Evolutionary conservation across 2,329 filamentous ascomycete genomes (phyloP), one percentile per base, ranked within the genome.

Genomic region (Cytospora chrysosperma): DNA sequence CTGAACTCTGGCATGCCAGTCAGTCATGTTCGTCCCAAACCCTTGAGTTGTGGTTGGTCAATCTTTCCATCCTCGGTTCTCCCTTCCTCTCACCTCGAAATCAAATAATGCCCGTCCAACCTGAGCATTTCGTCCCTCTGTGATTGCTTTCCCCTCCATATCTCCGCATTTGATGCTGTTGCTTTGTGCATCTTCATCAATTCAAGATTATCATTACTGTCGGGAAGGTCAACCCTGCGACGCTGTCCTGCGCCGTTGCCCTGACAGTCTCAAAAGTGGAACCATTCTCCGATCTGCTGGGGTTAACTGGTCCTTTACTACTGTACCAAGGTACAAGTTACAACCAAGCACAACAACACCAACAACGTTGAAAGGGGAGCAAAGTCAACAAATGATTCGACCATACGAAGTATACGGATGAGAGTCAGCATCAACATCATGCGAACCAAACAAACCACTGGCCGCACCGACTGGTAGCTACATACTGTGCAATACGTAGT

Each of bases 191-290:
- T 47, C 43, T 24, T 47, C 43, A 47, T 47, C 19, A 47, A 24
- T 21, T 13, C 21, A 12, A 4, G 4, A 24, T 24, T 24, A 24
- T 12, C 15, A 13, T 1, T 21, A 13, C n/a, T 47, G 10, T 21
- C 43, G 9, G 43, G 21, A 21, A 47, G 43, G 43, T 13, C n/a
- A n/a, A n/a, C 51, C 34, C 50, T 12, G 53, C 37, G 47, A n/a
- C 58, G 6, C 6, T 61, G 28, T 34, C 54, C 47, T 28, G 49
- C 54, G 59, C 61, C 60, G 60, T 63, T 65, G 60, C 60, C 62
- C 63, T 54, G 53, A 47, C 61, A 65, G 56, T 59, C 56, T 27
- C 54, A 32, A 62, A 59, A 54, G 58, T 54, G 63, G 9, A 4
- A 6, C 37, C 37, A 55, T 47, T 59, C 62, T 56, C 60, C 51